Evolutionary conservation across 2,329 filamentous ascomycete species (phyloP).

Genomic region (Cyphellophora europaea): DNA sequence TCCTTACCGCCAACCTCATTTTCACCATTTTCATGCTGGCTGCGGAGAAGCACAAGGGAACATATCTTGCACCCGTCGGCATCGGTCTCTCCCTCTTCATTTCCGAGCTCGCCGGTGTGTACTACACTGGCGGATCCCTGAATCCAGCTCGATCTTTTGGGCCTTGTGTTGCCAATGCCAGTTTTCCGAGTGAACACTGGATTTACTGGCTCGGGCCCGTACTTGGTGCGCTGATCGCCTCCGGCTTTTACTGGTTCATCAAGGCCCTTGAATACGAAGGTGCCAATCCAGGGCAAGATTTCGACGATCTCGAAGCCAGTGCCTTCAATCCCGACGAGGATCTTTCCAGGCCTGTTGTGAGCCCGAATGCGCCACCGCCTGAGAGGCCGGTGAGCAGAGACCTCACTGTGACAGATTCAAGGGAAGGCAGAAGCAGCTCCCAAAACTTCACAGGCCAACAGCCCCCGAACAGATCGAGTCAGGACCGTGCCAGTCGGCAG

Average conservation of each 20-base stretch:
- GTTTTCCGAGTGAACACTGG: slow-evolving; percentile 34
- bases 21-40: slow-evolving; percentile 61
- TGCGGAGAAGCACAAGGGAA: slow-evolving; percentile 64
- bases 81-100: slow-evolving; percentile 66
- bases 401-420: not conserved
- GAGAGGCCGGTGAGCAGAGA: not conserved
- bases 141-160: slow-evolving; percentile 41
- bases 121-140: slow-evolving; percentile 39
- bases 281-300: slow-evolving; percentile 46
- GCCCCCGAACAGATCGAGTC: no score
- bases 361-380: slow-evolving; percentile 6
- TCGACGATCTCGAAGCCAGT: slow-evolving; percentile 19
- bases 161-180: slow-evolving; percentile 35
- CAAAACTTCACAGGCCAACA: no score
- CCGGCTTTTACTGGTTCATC: slow-evolving; percentile 40
- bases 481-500: no score
- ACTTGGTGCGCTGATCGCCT: slow-evolving; percentile 37
- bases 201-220: slow-evolving; percentile 42
- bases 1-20: slow-evolving; percentile 54
- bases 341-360: slow-evolving; percentile 16
- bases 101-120: slow-evolving; percentile 41
- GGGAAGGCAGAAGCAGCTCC: slow-evolving; percentile 1
- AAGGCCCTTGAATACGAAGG: slow-evolving; percentile 34
- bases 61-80: slow-evolving; percentile 60
- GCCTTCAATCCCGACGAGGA: slow-evolving; percentile 17